phyloP scores from a whole-genome alignment of 2,329 filamentous ascomycete species.

The Atkinsonella hypoxylon region DNA sequence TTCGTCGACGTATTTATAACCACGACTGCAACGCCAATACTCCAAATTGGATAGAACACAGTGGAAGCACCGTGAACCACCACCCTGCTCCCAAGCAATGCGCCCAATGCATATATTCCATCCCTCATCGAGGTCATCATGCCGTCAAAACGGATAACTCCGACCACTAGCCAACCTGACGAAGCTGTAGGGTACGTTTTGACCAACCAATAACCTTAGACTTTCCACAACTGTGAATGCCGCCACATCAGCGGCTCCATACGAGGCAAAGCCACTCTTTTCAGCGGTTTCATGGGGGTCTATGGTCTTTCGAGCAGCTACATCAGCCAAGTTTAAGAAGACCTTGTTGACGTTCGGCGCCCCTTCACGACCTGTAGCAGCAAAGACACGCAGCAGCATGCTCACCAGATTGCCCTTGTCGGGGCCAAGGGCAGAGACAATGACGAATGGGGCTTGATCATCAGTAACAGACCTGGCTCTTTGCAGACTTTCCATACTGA shows the following conservation, averaged over 20 bases:
- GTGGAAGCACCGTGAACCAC: no score
- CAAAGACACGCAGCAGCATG: slow-evolving; percentile 63
- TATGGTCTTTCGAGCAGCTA: slow-evolving; percentile 38
- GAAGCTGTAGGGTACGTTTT: slow-evolving; percentile 83
- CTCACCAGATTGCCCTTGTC: slow-evolving; percentile 71
- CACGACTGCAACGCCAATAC: no score
- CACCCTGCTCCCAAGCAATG: no score
- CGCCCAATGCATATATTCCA: no score
- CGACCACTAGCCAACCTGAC: slow-evolving; percentile 57
- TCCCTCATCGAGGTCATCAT: background rate
- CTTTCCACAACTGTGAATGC: slow-evolving; percentile 80
- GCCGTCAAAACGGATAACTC: slow-evolving; percentile 14
- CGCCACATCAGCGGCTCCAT: slow-evolving; percentile 66
- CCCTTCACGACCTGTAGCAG: slow-evolving; percentile 24
- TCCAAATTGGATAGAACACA: no score
- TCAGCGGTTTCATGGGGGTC: slow-evolving; percentile 61
- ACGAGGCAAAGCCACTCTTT: slow-evolving; percentile 66
- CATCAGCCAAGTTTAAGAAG: slow-evolving; percentile 66
- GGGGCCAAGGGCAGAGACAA: slow-evolving; percentile 66
- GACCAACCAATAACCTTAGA: slow-evolving; percentile 63
- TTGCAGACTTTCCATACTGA: slow-evolving; percentile 55
- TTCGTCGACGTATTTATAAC: no score
- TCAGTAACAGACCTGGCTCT: slow-evolving; percentile 36
- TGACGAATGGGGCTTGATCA: slow-evolving; percentile 58
- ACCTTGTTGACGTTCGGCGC: slow-evolving; percentile 46